Evolutionary conservation across 305 asterid genomes (phyloP).

Genomic region (Rubia balearica): DNA sequence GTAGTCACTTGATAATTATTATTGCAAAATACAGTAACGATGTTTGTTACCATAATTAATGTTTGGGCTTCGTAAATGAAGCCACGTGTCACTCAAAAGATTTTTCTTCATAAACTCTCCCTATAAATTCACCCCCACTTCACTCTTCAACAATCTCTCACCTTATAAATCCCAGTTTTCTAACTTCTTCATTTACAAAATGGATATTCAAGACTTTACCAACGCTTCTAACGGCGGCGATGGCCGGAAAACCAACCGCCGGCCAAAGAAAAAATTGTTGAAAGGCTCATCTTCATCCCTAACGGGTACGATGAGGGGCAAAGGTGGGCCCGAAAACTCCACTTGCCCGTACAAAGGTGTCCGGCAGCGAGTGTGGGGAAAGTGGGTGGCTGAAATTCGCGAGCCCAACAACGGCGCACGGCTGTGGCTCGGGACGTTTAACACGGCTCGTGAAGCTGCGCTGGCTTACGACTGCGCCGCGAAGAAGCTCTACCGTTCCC

Average conservation of each 20-base stretch:
- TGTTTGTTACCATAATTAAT: no score
- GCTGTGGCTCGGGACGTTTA: slow-evolving; percentile 80
- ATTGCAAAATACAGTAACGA: no score
- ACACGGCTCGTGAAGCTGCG: slow-evolving; percentile 65
- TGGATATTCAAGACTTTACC: no score
- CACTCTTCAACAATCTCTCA: no score
- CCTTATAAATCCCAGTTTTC: no score
- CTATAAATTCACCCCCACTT: no score
- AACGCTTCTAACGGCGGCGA: background rate
- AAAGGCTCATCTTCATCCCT: slow-evolving; percentile 3
- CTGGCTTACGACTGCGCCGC: slow-evolving; percentile 74
- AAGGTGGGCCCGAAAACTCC: slow-evolving; percentile 85
- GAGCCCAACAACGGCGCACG: slow-evolving; percentile 70
- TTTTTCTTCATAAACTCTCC: no score
- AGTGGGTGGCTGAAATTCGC: slow-evolving; percentile 89
- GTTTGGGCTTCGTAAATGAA: no score
- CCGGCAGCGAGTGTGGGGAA: slow-evolving; percentile 81
- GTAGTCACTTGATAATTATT: no score
- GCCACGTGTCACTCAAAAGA: no score
- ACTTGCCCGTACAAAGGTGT: slow-evolving; percentile 70
- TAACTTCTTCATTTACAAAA: no score
- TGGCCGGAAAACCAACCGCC: background rate
- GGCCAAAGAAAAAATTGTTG: no score
- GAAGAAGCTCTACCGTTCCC: slow-evolving; percentile 45
- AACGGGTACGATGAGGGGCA: slow-evolving; percentile 77